Evolutionary conservation across 345 rosid species (phyloP).

Genomic region (Excoecaria cochinchinensis): DNA sequence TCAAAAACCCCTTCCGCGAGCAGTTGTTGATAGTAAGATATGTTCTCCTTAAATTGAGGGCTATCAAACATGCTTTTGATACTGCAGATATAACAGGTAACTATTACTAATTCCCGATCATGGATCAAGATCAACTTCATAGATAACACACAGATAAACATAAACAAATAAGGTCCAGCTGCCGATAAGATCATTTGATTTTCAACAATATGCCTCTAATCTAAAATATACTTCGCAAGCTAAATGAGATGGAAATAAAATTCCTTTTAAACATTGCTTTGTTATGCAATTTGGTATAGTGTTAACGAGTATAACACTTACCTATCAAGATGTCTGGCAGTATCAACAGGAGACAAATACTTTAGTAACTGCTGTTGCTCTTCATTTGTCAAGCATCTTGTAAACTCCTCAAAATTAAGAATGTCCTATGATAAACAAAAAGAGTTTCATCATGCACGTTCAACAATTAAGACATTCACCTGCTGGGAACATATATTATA

Average conservation of each 20-base stretch:
- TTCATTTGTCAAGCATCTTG: slow-evolving; percentile 57
- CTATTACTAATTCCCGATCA: slow-evolving; percentile 14
- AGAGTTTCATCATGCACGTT: slow-evolving; percentile 5
- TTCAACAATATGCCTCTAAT: not conserved
- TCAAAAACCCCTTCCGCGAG: slow-evolving; percentile 84
- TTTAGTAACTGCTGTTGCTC: slow-evolving; percentile 79
- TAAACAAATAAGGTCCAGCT: not conserved
- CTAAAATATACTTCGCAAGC: not conserved
- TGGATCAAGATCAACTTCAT: not conserved
- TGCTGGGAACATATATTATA: slow-evolving; percentile 1
- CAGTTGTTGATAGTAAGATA: slow-evolving; percentile 63
- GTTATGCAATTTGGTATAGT: not conserved
- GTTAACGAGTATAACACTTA: slow-evolving; percentile 18
- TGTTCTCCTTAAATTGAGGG: slow-evolving; percentile 79
- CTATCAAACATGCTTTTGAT: slow-evolving; percentile 73
- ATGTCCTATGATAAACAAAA: slow-evolving; percentile 53
- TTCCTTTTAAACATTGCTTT: not conserved
- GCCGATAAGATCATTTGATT: not conserved
- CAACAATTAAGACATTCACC: not conserved
- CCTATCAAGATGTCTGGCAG: slow-evolving; percentile 63
- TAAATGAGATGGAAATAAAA: not conserved
- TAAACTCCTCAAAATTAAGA: slow-evolving; percentile 76
- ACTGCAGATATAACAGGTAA: slow-evolving; percentile 39
- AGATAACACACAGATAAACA: not conserved
- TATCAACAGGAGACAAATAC: slow-evolving; percentile 66